Evolutionary conservation across 495 filamentous ascomycete genomes (phyloP), one percentile per base, ranked within the genome.

Genomic region (Aspergillus carlsbadensis): DNA sequence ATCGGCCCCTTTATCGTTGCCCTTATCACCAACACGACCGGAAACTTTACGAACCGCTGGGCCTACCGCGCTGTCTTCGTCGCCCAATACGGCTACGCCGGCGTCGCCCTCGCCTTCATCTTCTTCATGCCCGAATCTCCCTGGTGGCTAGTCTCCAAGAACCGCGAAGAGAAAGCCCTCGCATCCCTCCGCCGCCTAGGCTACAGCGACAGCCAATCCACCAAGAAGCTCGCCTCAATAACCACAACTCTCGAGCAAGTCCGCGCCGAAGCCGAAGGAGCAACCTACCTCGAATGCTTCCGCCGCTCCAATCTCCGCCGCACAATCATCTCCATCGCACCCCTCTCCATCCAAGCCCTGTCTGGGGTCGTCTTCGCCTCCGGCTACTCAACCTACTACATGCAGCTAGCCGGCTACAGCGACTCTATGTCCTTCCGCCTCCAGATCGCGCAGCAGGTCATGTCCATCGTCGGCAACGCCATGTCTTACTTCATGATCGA

Each of bases 51-150:
- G 18, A 47, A 11, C 3, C 43, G 29, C 21, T 55, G 52, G 52
- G 52, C 52, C 15, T 55, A 55, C 33, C 42, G 43, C 11, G 18
- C 42, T 3, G 18, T 55, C 24, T 55, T 55, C 42, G 43, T 35
- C 20, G 42, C 52, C 7, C 52, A 55, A 17, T 55, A 46, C 36
- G 52, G 42, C 43, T 47, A 24, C 33, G 33, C 42, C 34, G 42
- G 8, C 42, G 17, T 48, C 14, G 52, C 42, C 11, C 42, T 55
- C 7, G 20, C 43, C 0, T 10, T 47, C 15, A 40, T 46, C 33
- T 13, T 35, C 34, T 47, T 55, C 34, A 47, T 55, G 60, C 64
- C 64, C 36, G 64, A 66, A 39, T 66, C 64, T 7, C 61, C 62
- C 5, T 61, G 59, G 66, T 62, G 60, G 60, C 48, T 66, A 7